A percentile compares a stretch with the other conserved stretches of the same genome.
Evolutionary conservation across 2,329 filamentous ascomycete genomes (phyloP).

Genomic region (Diaporthe vexans): DNA sequence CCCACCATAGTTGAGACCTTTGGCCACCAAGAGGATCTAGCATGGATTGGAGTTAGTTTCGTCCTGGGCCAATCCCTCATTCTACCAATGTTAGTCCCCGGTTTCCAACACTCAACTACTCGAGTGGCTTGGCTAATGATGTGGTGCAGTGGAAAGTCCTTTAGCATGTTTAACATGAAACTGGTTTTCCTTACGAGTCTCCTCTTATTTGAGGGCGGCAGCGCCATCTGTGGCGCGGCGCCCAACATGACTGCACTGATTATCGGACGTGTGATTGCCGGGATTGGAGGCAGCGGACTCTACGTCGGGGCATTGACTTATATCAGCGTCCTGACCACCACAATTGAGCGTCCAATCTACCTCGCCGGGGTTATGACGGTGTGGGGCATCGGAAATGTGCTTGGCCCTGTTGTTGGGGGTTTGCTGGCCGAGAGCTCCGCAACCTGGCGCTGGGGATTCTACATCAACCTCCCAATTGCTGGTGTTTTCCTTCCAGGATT

Average conservation of each 20-base stretch:
- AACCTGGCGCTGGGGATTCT: conserved; percentile 61
- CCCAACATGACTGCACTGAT: conserved; percentile 44
- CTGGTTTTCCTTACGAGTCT: not conserved
- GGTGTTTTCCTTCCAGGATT: conserved; percentile 50
- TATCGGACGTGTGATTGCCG: conserved; percentile 55
- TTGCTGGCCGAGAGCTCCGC: conserved; percentile 54
- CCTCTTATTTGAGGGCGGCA: conserved; percentile 41
- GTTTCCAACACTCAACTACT: not conserved
- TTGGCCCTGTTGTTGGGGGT: conserved; percentile 60
- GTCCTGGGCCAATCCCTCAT: conserved; percentile 11
- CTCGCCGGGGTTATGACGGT: conserved; percentile 43
- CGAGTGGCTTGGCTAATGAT: not conserved
- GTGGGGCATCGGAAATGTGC: conserved; percentile 57
- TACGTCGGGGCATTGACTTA: conserved; percentile 51
- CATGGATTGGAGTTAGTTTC: conserved; percentile 37
- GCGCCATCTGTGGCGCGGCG: conserved; percentile 56
- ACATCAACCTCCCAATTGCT: conserved; percentile 67
- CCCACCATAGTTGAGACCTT: conserved; percentile 21
- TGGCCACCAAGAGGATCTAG: not conserved
- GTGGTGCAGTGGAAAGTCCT: not conserved
- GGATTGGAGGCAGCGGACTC: conserved; percentile 56
- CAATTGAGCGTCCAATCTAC: conserved; percentile 47
- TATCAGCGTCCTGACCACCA: conserved; percentile 45
- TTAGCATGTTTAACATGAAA: conserved; percentile 30
- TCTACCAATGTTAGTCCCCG: not conserved